phyloP scores from a whole-genome alignment of 352 stramenopile genomes.

The Phytophthora uliginosa region DNA sequence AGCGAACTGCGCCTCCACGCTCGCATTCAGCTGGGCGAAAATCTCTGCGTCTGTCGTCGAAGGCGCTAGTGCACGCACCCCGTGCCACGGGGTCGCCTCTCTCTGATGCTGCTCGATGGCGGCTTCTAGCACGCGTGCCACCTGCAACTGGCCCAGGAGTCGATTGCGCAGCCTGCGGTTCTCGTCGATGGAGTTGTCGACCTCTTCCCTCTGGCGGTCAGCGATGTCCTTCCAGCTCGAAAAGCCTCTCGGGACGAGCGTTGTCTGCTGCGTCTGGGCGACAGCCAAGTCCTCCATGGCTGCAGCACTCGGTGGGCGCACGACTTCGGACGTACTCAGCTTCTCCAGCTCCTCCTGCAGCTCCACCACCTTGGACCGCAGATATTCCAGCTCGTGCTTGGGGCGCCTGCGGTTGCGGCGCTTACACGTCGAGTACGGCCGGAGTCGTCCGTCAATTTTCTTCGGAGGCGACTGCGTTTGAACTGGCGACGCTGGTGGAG shows the following conservation, averaged over 20 bases:
- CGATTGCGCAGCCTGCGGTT: conserved; percentile 34
- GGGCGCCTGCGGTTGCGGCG: conserved; percentile 35
- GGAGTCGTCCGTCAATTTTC: conserved; percentile 30
- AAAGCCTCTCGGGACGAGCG: conserved; percentile 8
- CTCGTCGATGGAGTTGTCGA: conserved; percentile 22
- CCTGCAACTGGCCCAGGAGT: conserved; percentile 33
- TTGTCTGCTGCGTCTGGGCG: not conserved
- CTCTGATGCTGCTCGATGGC: conserved; percentile 33
- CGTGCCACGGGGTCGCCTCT: not conserved
- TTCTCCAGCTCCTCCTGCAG: conserved; percentile 32
- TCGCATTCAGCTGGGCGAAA: conserved; percentile 32
- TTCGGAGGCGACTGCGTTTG: conserved; percentile 7
- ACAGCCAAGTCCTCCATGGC: not conserved
- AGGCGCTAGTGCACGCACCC: not conserved
- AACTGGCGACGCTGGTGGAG: not conserved
- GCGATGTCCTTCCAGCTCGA: conserved; percentile 34
- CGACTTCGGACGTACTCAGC: conserved; percentile 1
- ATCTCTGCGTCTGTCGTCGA: conserved; percentile 19
- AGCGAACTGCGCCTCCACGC: conserved; percentile 20
- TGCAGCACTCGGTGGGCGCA: not conserved
- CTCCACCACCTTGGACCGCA: conserved; percentile 34
- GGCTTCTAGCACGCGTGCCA: conserved; percentile 35
- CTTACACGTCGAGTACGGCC: conserved; percentile 30
- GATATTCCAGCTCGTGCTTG: conserved; percentile 49
- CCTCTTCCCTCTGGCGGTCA: conserved; percentile 26